Evolutionary conservation across 1,284 basidiomycete species (phyloP).

Genomic region (Rhodotorula sp.): DNA sequence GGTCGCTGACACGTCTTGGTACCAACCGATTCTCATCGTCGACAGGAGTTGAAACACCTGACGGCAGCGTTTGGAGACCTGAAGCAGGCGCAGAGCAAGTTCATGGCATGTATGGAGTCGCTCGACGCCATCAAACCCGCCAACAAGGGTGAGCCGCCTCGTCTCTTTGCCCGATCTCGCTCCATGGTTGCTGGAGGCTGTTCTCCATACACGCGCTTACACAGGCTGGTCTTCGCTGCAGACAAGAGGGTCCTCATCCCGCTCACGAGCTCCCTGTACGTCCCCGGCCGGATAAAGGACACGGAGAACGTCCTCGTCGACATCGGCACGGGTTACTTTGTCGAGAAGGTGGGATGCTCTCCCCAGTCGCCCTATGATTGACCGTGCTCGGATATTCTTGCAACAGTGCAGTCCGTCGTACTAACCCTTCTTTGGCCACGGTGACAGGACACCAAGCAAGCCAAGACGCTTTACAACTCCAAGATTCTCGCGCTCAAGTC

Average conservation of each 20-base stretch:
- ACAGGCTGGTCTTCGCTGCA: neutral
- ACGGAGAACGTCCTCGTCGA: constrained; percentile 87
- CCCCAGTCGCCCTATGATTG: neutral
- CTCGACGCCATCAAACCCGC: constrained; percentile 72
- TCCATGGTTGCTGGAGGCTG: neutral
- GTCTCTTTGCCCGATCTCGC: too few species aligned
- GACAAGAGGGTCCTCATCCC: constrained; percentile 87
- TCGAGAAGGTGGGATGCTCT: constrained; percentile 70
- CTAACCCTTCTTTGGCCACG: neutral
- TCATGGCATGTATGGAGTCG: constrained; percentile 80
- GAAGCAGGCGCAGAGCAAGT: constrained; percentile 88
- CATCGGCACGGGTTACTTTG: constrained; percentile 93
- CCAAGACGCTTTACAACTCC: constrained; percentile 42
- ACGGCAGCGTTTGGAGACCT: constrained; percentile 90
- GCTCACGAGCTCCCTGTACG: constrained; percentile 88
- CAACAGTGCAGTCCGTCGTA: neutral
- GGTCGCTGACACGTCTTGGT: neutral
- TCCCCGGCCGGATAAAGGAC: constrained; percentile 84
- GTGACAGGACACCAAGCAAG: constrained; percentile 41
- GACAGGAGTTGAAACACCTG: constrained; percentile 84
- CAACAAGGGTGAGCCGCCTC: constrained; percentile 63
- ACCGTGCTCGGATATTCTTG: neutral
- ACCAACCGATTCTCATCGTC: neutral
- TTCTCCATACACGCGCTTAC: neutral
- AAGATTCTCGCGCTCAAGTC: constrained; percentile 46